Conservation (phyloP, 352 stramenopile genomes). For the Phytophthora pisi region DNA sequence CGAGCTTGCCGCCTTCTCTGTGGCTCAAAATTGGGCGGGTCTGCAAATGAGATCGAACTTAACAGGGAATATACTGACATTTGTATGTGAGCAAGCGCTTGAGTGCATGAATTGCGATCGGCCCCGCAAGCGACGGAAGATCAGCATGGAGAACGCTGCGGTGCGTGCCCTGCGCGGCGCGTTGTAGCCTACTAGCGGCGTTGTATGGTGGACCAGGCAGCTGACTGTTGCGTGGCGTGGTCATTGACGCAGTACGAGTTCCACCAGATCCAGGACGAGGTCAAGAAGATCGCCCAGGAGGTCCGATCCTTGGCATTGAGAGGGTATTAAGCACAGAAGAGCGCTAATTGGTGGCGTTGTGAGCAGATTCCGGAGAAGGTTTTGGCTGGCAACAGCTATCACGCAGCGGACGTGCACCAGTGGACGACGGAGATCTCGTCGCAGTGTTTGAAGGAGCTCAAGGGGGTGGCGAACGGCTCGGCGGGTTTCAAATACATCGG, state of each 20-base stretch:
- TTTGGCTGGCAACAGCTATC: conserved; percentile 69
- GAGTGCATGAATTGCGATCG: conserved; percentile 37
- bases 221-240: neutral
- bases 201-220: neutral
- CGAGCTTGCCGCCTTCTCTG: conserved; percentile 17
- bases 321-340: neutral
- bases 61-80: conserved; percentile 6
- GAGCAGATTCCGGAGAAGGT: conserved; percentile 76
- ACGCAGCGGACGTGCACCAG: conserved; percentile 79
- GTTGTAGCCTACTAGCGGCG: neutral
- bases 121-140: conserved; percentile 45
- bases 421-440: conserved; percentile 84
- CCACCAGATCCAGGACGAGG: conserved; percentile 83
- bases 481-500: conserved; percentile 91
- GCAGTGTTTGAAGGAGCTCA: conserved; percentile 84
- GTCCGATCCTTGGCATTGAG: conserved; percentile 30
- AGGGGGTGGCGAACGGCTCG: conserved; percentile 80
- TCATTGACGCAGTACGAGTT: conserved; percentile 73
- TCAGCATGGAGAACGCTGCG: conserved; percentile 61
- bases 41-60: conserved; percentile 21
- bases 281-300: conserved; percentile 87
- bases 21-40: conserved; percentile 24
- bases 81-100: conserved; percentile 14
- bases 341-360: conserved; percentile 4
- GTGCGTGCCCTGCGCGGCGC: conserved; percentile 30